Evolutionary conservation across 495 filamentous ascomycete species (phyloP).

Genomic region (Ramalina peruviana): DNA sequence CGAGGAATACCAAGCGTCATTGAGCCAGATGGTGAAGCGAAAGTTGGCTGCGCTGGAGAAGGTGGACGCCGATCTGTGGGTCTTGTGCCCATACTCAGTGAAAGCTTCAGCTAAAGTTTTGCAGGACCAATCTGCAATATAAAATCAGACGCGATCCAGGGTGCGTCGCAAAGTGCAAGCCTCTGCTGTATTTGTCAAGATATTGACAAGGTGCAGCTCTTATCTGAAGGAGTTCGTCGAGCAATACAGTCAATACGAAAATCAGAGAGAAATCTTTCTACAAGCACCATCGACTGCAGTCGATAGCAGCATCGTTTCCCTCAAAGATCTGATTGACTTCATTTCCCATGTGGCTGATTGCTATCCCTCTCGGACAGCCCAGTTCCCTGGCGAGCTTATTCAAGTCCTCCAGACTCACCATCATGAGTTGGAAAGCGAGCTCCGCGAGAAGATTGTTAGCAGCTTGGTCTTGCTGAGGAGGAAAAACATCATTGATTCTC

Average conservation of each 20-base stretch:
- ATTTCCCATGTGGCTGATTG: slow-evolving; percentile 86
- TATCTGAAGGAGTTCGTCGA: slow-evolving; percentile 75
- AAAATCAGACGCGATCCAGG: slow-evolving; percentile 75
- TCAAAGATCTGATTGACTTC: slow-evolving; percentile 78
- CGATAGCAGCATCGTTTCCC: slow-evolving; percentile 59
- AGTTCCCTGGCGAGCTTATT: slow-evolving; percentile 70
- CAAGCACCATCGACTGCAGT: slow-evolving; percentile 62
- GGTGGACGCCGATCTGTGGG: slow-evolving; percentile 76
- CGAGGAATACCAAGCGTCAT: not conserved
- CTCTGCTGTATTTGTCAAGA: not conserved
- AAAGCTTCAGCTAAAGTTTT: slow-evolving; percentile 9
- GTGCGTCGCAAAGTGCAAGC: slow-evolving; percentile 26
- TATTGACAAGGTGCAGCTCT: slow-evolving; percentile 34
- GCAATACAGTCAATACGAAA: slow-evolving; percentile 87
- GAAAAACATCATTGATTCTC: slow-evolving; percentile 81
- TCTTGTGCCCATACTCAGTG: not conserved
- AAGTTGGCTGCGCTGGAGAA: slow-evolving; percentile 87
- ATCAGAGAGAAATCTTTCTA: slow-evolving; percentile 79
- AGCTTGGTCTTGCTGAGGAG: slow-evolving; percentile 76
- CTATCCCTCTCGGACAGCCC: slow-evolving; percentile 64
- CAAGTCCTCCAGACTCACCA: slow-evolving; percentile 70
- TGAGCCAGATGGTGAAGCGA: slow-evolving; percentile 55
- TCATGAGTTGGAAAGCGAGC: slow-evolving; percentile 58
- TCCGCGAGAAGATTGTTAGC: slow-evolving; percentile 88
- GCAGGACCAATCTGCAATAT: slow-evolving; percentile 70